Evolutionary conservation across 2,329 filamentous ascomycete species (phyloP), one percentile per base, ranked within the genome.

Genomic region (Fusarium sp.): DNA sequence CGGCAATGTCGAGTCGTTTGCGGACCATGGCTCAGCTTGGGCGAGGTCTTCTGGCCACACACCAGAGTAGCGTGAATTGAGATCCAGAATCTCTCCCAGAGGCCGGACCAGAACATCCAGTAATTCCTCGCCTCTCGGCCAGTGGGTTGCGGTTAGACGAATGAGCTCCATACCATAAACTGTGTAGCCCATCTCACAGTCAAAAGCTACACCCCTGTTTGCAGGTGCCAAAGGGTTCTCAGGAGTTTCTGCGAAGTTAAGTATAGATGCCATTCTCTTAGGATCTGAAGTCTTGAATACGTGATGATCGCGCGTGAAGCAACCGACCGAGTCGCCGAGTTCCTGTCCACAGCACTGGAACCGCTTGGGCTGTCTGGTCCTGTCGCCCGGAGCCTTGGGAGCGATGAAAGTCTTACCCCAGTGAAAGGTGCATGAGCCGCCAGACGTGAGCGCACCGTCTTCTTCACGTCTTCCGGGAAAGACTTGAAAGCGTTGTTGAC

Each of bases 151-250:
- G 0, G 96, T 98, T 5, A 99, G 80, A 11, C 96, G 93, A 59
- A 98, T 90, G 20, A 99, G 86, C 78, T 99, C 96, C 69, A 98
- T 83, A 0, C 97, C 96, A 51, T 91, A 80, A 1, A 93, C 92
- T 0, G 97, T 99, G 77, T 97, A 98, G 7, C 93, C 93, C 96
- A 99, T 99, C 78, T 99, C 96, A 75, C 96, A 98, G 78, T 99
- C 96, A 74, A 99, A 95, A 69, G 90, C 92, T 13, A 98, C 89
- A 4, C 92, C 93, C 37, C 87, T 87, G 55, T 86, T 82, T 2
- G 79, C 74, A 0, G 83, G 81, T 3, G 82, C 84, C 4, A 80
- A 74, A 2, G 82, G 78, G 70, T 93, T 94, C 14, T 84, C 80
- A 0, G 94, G 94, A 0, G 96, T 98, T 66, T 88, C 81, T 59